Percentiles rank a stretch among this genome's conserved stretches.
These are phyloP conservation scores for Penicillium dipodomyicola DNA, from an alignment of 495 filamentous ascomycete species.

Conservation along the genomic window DNA sequence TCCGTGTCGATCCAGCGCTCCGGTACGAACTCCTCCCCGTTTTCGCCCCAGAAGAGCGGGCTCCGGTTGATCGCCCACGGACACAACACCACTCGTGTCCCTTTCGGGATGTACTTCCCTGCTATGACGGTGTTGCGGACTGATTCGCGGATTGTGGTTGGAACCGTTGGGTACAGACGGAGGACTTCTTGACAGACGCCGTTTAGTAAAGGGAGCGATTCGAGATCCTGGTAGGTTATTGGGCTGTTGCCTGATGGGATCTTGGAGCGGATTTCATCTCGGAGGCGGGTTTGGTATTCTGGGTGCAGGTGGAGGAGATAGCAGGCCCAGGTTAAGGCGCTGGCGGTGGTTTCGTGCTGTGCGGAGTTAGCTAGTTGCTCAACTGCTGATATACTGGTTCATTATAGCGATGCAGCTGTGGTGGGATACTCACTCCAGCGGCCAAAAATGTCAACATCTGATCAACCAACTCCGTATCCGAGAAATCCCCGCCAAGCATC, in stretches of 20 bases:
- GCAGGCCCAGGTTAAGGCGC: constrained; percentile 52
- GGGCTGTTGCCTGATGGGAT: constrained; percentile 33
- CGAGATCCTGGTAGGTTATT: constrained; percentile 41
- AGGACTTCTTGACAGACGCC: constrained; percentile 52
- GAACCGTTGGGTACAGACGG: constrained; percentile 51
- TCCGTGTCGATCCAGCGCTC: constrained; percentile 52
- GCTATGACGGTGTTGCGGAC: constrained; percentile 46
- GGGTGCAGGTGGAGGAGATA: constrained; percentile 51
- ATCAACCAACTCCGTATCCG: constrained; percentile 51
- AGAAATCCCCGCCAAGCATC: constrained; percentile 54
- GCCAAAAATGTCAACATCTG: constrained; percentile 57
- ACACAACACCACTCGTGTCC: constrained; percentile 43
- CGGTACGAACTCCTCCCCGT: constrained; percentile 43
- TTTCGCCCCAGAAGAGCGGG: constrained; percentile 41
- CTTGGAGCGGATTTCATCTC: constrained; percentile 44
- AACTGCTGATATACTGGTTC: not conserved
- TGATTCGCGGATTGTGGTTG: constrained; percentile 47
- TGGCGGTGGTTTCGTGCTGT: constrained; percentile 55
- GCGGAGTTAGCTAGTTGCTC: not conserved
- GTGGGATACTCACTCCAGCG: constrained; percentile 37
- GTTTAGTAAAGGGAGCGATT: constrained; percentile 52
- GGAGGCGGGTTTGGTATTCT: constrained; percentile 44
- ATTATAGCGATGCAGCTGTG: not conserved
- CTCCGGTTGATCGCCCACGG: constrained; percentile 45
- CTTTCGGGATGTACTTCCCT: constrained; percentile 43